A percentile compares a stretch with the other conserved stretches of the same genome.
These are phyloP conservation scores for Dothideomycetes sp. DNA, from an alignment of 2,329 filamentous ascomycete species.

Conservation along the genomic window DNA sequence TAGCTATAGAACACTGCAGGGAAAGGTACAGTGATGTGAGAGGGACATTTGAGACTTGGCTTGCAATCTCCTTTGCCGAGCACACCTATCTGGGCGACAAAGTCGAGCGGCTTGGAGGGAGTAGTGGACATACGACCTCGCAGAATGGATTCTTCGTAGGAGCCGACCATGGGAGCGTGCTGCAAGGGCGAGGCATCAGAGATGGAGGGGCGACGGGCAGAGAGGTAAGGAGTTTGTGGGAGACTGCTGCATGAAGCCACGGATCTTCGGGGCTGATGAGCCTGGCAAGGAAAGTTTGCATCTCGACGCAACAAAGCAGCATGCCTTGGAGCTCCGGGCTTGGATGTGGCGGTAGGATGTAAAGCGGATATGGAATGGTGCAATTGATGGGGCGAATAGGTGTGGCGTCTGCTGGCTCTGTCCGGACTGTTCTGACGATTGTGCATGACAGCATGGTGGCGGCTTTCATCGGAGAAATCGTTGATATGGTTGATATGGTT, in stretches of 20 bases:
- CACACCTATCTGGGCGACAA: conserved; percentile 90
- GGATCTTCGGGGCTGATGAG: conserved; percentile 68
- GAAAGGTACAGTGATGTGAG: conserved; percentile 83
- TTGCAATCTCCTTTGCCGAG: conserved; percentile 84
- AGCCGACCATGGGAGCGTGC: conserved; percentile 92
- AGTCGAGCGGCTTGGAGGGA: conserved; percentile 83
- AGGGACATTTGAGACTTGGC: conserved; percentile 68
- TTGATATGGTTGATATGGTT: no score
- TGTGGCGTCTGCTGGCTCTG: conserved; percentile 52
- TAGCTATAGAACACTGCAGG: conserved; percentile 96
- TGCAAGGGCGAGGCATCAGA: conserved; percentile 69
- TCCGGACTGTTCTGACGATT: conserved; percentile 33
- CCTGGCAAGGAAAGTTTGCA: conserved; percentile 55
- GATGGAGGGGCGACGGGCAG: conserved; percentile 56
- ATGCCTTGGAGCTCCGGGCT: conserved; percentile 14
- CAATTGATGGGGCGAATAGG: conserved; percentile 53
- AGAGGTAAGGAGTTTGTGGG: conserved; percentile 35
- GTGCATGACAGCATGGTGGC: no score
- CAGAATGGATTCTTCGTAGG: conserved; percentile 93
- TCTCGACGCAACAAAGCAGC: conserved; percentile 46
- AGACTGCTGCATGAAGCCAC: conserved; percentile 47
- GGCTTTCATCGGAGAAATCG: no score
- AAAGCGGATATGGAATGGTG: conserved; percentile 36
- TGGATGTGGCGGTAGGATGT: conserved; percentile 17
- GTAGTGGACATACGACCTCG: conserved; percentile 93